Evolutionary conservation across 805 yeast genomes (phyloP).

Genomic region (Cyberlindnera subsufficiens): DNA sequence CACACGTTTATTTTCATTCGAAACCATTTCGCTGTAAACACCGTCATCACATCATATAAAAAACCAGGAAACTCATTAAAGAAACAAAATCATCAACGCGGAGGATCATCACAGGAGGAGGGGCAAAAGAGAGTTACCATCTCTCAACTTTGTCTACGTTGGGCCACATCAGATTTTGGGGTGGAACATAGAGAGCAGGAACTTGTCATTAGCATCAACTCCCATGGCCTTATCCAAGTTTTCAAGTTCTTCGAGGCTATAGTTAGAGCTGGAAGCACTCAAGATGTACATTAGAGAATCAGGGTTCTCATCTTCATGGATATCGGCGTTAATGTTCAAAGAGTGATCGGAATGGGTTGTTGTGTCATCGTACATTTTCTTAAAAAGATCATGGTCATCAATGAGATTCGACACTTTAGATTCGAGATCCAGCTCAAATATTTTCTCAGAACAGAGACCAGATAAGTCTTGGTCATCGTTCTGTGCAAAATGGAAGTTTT

Average conservation of each 20-base stretch:
- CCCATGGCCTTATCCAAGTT: conserved; percentile 25
- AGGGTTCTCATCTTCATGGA: conserved; percentile 10
- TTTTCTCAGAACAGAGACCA: background rate
- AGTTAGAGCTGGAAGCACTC: conserved; percentile 14
- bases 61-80: background rate
- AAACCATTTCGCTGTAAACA: too few species aligned
- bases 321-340: conserved; percentile 1
- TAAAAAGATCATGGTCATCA: background rate
- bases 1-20: too few species aligned
- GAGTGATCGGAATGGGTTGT: background rate
- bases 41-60: background rate
- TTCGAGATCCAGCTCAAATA: conserved; percentile 4
- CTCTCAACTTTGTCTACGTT: too few species aligned
- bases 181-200: conserved; percentile 22
- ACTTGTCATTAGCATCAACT: conserved; percentile 20
- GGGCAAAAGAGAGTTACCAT: background rate
- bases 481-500: background rate
- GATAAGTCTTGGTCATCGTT: background rate
- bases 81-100: conserved; percentile 1
- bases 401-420: background rate
- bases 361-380: background rate
- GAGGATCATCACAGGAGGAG: background rate
- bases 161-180: background rate
- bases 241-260: conserved; percentile 22
- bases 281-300: conserved; percentile 20